A percentile compares a stretch with the other conserved stretches of the same genome.
Evolutionary conservation across 495 filamentous ascomycete genomes (phyloP).

Genomic region (Xanthoparmelia taractica): DNA sequence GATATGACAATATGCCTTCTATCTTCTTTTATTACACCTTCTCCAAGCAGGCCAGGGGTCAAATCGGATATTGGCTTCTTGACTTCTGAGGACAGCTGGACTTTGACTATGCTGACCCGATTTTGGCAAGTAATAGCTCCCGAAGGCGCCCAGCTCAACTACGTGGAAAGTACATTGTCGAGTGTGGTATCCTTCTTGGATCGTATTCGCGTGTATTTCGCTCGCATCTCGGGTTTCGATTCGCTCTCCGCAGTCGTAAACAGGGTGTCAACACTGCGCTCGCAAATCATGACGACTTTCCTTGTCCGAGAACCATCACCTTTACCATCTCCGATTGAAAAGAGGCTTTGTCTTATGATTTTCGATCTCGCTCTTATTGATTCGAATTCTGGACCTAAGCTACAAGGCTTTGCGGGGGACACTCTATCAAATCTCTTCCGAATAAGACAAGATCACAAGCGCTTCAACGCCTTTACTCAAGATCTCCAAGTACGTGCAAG

Average conservation of each 20-base stretch:
- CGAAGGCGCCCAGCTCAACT: neutral
- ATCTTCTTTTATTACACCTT: neutral
- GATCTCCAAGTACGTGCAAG: constrained; percentile 26
- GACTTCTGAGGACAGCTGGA: constrained; percentile 4
- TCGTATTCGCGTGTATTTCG: neutral
- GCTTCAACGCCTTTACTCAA: constrained; percentile 11
- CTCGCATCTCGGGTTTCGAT: neutral
- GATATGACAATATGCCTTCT: constrained; percentile 7
- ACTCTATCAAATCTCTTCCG: constrained; percentile 14
- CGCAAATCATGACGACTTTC: neutral
- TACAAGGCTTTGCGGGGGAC: neutral
- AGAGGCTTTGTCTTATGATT: constrained; percentile 9
- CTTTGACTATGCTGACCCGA: constrained; percentile 1
- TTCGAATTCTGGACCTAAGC: neutral
- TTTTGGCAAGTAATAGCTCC: constrained; percentile 8
- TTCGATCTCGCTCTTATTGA: constrained; percentile 6
- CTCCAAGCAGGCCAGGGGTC: neutral
- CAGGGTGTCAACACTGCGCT: constrained; percentile 3
- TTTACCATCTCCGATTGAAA: constrained; percentile 1
- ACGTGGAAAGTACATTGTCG: neutral
- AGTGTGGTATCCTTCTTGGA: neutral
- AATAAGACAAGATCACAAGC: constrained; percentile 13
- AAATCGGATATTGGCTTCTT: neutral
- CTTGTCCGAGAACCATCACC: neutral
- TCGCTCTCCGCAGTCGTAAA: neutral